Conservation (phyloP, 73 alveolate genomes). For the Paramecium sonneborni region DNA sequence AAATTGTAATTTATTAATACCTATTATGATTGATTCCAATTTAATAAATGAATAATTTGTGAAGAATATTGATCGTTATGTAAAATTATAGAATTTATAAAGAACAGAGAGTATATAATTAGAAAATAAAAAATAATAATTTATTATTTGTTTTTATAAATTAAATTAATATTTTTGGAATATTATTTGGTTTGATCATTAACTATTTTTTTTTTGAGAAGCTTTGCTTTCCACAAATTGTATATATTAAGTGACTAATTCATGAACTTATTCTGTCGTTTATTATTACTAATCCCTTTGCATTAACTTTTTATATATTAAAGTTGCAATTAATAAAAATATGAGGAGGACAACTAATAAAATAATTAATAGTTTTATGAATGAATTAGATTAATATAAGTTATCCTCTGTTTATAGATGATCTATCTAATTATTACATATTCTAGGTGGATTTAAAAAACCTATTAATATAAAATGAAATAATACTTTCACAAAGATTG, state of each 20-base stretch:
- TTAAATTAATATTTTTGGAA: no score
- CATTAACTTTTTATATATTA: neutral
- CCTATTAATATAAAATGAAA: neutral
- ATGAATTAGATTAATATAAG: neutral
- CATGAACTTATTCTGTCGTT: neutral
- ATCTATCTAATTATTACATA: neutral
- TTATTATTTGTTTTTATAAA: no score
- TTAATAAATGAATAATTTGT: no score
- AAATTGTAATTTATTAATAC: no score
- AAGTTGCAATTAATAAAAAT: neutral
- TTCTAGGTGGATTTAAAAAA: neutral
- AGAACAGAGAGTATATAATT: no score
- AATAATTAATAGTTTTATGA: neutral
- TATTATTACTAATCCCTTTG: neutral
- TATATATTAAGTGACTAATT: neutral
- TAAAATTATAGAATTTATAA: no score
- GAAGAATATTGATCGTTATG: no score
- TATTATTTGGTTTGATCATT: no score
- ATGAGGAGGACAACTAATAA: neutral
- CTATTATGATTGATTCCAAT: no score
- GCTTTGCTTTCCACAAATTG: neutral
- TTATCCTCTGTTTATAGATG: neutral
- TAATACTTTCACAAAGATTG: neutral
- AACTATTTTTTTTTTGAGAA: neutral
- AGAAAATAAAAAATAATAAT: no score